Evolutionary conservation across 257 asterid species (phyloP), one percentile per base, ranked within the genome.

Genomic region (Leptodermis oblonga): DNA sequence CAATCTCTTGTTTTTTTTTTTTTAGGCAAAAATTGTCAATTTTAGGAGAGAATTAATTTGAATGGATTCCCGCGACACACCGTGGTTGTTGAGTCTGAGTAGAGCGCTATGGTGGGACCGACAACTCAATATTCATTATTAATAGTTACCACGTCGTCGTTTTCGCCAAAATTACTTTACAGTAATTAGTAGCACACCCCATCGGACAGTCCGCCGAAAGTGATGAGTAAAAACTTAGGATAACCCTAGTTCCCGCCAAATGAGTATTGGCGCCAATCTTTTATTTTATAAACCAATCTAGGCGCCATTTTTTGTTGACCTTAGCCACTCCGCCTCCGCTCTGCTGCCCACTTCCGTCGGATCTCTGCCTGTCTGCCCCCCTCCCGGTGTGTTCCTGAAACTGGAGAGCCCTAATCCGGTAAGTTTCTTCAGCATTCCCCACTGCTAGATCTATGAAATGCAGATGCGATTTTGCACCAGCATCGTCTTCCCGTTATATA

Each of bases 221-320:
- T n/a, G 6, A 4, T 0, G 34, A n/a, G 8, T 51, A 4, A 0
- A 14, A 4, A 43, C 59, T 30, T 33, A 17, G 28, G 23, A 23
- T 61, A 33, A 68, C 84, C 81, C 81, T 71, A 62, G 33, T 83
- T 83, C 89, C 87, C 90, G 90, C 94, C 86, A 83, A 80, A 41
- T 30, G 20, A 7, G 42, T n/a, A n/a, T 81, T 83, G 76, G 82
- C 87, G 90, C 86, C 72, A 70, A 69, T 59, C 31, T 62, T 31
- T 58, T 12, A 25, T 56, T 28, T 15, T 17, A 65, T 67, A 36
- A 52, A 6, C 71, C 63, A 53, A 72, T 52, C 58, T 41, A 53
- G 46, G 46, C 66, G 66, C 66, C 72, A 36, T 43, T 39, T 36
- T 28, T 8, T 46, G 3, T 69, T 1, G 1, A 20, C 37, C 56